These are phyloP conservation scores for Penicillium fuscoglaucum DNA, from an alignment of 2,329 filamentous ascomycete genomes.

Conservation along the genomic window DNA sequence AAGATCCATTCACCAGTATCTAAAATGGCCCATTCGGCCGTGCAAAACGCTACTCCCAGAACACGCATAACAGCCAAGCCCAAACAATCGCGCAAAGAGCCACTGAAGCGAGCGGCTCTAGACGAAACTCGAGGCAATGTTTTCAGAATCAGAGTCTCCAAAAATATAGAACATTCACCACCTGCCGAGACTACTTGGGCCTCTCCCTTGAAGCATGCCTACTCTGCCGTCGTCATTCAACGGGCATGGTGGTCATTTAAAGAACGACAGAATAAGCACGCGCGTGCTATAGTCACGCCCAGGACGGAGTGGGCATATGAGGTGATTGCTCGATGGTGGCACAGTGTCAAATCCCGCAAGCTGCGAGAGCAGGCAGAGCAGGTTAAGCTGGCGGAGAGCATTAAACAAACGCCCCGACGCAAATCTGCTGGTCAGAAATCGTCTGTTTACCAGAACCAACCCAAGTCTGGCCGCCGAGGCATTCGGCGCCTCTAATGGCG, in stretches of 20 bases:
- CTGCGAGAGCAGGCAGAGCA: slow-evolving; percentile 9
- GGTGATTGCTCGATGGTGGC: slow-evolving; percentile 40
- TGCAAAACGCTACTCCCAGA: neutral
- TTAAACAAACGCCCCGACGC: neutral
- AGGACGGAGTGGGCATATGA: slow-evolving; percentile 43
- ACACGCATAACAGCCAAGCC: neutral
- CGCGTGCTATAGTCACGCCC: slow-evolving; percentile 35
- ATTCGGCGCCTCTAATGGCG: slow-evolving; percentile 3
- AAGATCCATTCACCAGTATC: neutral
- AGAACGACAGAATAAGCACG: slow-evolving; percentile 19
- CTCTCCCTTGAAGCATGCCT: slow-evolving; percentile 49
- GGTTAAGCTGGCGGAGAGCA: neutral
- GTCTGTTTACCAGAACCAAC: neutral
- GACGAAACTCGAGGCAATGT: slow-evolving; percentile 18
- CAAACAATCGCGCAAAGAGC: neutral
- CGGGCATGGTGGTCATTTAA: slow-evolving; percentile 48
- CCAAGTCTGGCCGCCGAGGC: neutral
- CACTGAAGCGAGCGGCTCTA: slow-evolving; percentile 7
- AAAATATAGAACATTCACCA: slow-evolving; percentile 14
- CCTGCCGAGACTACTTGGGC: slow-evolving; percentile 60
- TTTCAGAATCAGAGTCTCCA: slow-evolving; percentile 1
- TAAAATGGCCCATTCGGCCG: neutral
- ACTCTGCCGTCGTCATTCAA: slow-evolving; percentile 57
- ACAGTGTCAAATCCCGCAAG: slow-evolving; percentile 21
- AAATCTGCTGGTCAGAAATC: neutral